A percentile compares a stretch with the other conserved stretches of the same genome.
phyloP scores from a whole-genome alignment of 495 filamentous ascomycete species.

The Acidiella bohemica region DNA sequence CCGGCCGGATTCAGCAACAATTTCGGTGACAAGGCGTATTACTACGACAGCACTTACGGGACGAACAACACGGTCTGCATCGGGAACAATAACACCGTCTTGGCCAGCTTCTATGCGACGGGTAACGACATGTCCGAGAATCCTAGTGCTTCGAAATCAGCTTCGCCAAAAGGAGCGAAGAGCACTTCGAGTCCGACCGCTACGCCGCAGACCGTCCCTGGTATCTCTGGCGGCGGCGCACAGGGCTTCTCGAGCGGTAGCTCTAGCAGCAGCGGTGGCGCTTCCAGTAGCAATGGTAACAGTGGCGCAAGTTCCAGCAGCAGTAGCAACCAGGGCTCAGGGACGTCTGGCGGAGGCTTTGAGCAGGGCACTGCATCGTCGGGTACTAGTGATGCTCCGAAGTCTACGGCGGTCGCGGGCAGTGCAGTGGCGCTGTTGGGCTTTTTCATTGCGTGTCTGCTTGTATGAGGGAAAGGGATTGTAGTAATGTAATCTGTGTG shows the following conservation, averaged over 20 bases:
- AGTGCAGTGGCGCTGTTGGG: slow-evolving; percentile 19
- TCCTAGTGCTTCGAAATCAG: slow-evolving; percentile 16
- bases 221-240: slow-evolving; percentile 23
- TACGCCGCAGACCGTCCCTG: slow-evolving; percentile 27
- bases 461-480: slow-evolving; percentile 14
- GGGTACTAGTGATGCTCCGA: slow-evolving; percentile 15
- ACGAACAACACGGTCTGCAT: slow-evolving; percentile 65
- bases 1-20: slow-evolving; percentile 45
- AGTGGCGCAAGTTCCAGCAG: not conserved
- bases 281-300: not conserved
- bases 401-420: slow-evolving; percentile 9
- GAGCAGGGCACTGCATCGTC: not conserved
- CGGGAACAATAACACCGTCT: slow-evolving; percentile 59
- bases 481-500: no score
- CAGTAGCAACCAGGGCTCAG: slow-evolving; percentile 9
- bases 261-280: not conserved
- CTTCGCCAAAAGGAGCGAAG: slow-evolving; percentile 2
- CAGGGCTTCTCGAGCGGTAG: not conserved
- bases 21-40: slow-evolving; percentile 52
- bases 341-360: not conserved
- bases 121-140: slow-evolving; percentile 36
- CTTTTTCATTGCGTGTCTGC: slow-evolving; percentile 17
- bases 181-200: not conserved
- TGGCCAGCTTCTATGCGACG: slow-evolving; percentile 64
- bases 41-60: slow-evolving; percentile 50